phyloP scores from a whole-genome alignment of 306 rosid genomes.

The Lupinus albus region DNA sequence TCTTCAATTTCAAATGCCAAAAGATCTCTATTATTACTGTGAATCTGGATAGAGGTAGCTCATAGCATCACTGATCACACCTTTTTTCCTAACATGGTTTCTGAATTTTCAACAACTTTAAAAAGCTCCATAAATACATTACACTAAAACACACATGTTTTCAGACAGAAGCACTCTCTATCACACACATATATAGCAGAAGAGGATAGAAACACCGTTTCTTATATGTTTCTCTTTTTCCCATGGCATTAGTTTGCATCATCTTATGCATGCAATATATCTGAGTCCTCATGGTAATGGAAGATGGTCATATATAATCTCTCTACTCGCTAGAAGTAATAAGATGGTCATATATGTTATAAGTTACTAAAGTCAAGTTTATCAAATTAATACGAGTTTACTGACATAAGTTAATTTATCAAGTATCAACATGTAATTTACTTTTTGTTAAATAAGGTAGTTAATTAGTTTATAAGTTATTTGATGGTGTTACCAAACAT shows the following conservation, averaged over 20 bases:
- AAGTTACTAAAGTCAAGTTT: too few relatives aligned
- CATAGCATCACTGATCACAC: constrained; percentile 42
- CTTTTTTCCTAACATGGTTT: constrained; percentile 41
- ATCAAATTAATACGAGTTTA: too few relatives aligned
- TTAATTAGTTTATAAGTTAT: too few relatives aligned
- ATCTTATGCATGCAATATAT: constrained; percentile 44
- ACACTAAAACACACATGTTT: constrained; percentile 40
- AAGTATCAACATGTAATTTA: too few relatives aligned
- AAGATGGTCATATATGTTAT: constrained; percentile 31
- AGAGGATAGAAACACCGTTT: constrained; percentile 15
- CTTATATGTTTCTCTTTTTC: constrained; percentile 20
- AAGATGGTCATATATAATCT: constrained; percentile 33
- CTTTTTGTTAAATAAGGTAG: too few relatives aligned
- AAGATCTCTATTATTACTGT: constrained; percentile 46
- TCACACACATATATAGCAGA: neutral
- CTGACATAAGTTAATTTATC: too few relatives aligned
- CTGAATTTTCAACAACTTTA: constrained; percentile 63
- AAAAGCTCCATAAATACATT: constrained; percentile 51
- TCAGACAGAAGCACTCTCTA: neutral
- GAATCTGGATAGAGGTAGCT: constrained; percentile 39
- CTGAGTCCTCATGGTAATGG: constrained; percentile 48
- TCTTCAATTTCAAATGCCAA: constrained; percentile 50
- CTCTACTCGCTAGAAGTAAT: constrained; percentile 29
- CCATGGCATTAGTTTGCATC: constrained; percentile 46
- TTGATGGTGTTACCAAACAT: too few relatives aligned